Percentiles rank a stretch among this genome's conserved stretches.
Conservation (phyloP, 2,329 filamentous ascomycete species). For the Cercospora sesami region DNA sequence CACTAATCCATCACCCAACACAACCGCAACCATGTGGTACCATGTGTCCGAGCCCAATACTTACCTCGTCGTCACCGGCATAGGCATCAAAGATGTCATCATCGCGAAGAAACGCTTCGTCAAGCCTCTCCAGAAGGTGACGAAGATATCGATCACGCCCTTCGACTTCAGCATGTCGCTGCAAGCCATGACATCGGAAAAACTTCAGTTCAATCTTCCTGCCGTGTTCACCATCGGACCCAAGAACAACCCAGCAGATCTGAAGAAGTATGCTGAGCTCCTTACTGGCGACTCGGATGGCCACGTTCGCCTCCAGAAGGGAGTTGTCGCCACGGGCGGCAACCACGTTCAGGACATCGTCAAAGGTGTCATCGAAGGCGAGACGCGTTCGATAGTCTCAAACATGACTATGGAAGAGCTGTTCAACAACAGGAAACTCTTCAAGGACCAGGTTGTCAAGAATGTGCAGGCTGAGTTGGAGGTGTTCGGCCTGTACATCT, state of each 20-base stretch:
- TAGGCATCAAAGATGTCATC: conserved; percentile 69
- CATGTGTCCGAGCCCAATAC: conserved; percentile 72
- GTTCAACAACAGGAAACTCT: conserved; percentile 61
- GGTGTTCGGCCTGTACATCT: conserved; percentile 69
- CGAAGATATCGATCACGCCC: conserved; percentile 47
- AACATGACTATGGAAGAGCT: conserved; percentile 94
- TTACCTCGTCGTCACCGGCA: conserved; percentile 74
- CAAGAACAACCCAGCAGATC: conserved; percentile 66
- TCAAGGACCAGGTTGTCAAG: conserved; percentile 52
- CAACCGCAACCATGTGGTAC: conserved; percentile 35
- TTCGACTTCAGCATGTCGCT: conserved; percentile 81
- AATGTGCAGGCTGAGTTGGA: conserved; percentile 76
- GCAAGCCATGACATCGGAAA: conserved; percentile 87
- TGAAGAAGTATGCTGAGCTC: conserved; percentile 77
- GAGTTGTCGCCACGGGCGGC: conserved; percentile 48
- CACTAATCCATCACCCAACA: not conserved
- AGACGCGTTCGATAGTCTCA: conserved; percentile 78
- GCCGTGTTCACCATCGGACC: conserved; percentile 86
- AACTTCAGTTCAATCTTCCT: conserved; percentile 77
- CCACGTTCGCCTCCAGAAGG: conserved; percentile 40
- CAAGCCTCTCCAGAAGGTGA: conserved; percentile 65
- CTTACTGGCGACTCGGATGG: conserved; percentile 64
- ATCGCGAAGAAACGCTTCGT: conserved; percentile 78
- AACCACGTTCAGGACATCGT: conserved; percentile 80
- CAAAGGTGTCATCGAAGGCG: conserved; percentile 86